Base-by-base conservation (phyloP, 805 yeast genomes). In the Teunomyces cretensis region DNA sequence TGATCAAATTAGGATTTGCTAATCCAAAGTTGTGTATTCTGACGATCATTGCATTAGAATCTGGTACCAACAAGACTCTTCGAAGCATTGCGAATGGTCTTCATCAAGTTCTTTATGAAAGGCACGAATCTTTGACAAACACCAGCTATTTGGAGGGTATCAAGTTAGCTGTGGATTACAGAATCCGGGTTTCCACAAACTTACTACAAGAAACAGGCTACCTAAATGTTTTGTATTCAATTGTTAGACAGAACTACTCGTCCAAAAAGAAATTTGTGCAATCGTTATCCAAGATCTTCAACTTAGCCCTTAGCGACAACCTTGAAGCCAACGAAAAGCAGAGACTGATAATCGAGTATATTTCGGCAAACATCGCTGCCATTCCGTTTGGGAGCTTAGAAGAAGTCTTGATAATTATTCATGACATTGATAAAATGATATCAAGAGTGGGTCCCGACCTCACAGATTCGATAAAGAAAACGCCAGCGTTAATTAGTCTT, bases 1-100 rank as follows among this genome's bases (percentile, higher is more conserved):
- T 84, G 17, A 74, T 84, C 8, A 72, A 72, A 24, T 71, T 81
- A 43, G 96, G 96, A 0, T 84, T 79, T 61, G 84, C 86, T 0
- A 87, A 85, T 56, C 96, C 96, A 1, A 76, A 86, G 45, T 55
- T 77, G 4, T 79, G 88, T 54, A 76, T 84, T 5, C 78, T 90
- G 0, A 83, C 90, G 0, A 71, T 87, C 0, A 75, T 88, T 45
- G 92, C 92, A 0, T 65, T 89, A 30, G 82, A 83, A 46, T 71
- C 86, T 0, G 80, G 88, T 0, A 62, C 68, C 1, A 62, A 68
- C 13, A 58, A 57, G 3, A 57, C 62, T 9, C 70, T 86, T 13
- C 68, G 75, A 27, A 59, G 58, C 2, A 62, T 75, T 9, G 88
- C 90, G 0, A 46, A 68, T 1, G 72, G 70, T 0, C 64, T 86